Percentiles rank a stretch among this genome's conserved stretches.
phyloP scores from a whole-genome alignment of 2,329 filamentous ascomycete genomes.

The Sordariomycetes sp. region DNA sequence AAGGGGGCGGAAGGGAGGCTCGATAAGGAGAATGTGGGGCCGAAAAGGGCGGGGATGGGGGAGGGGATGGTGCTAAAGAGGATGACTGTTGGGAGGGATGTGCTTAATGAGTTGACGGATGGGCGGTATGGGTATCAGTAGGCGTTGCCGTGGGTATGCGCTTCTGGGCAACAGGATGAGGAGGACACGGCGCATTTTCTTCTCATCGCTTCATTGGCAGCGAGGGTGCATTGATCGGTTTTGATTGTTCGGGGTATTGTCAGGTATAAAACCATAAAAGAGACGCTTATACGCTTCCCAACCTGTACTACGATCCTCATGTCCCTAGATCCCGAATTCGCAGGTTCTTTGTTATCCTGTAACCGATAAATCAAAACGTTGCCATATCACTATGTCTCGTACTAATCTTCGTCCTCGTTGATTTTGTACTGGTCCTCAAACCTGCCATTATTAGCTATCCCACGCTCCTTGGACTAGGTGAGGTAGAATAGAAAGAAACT shows the following conservation, averaged over 20 bases:
- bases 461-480: neutral
- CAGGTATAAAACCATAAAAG: neutral
- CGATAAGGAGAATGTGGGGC: constrained; percentile 34
- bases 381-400: too few relatives aligned
- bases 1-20: neutral
- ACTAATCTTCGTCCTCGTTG: too few relatives aligned
- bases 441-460: constrained; percentile 9
- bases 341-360: too few relatives aligned
- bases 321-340: neutral
- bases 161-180: constrained; percentile 4
- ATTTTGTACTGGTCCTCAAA: constrained; percentile 18
- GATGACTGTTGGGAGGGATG: constrained; percentile 58
- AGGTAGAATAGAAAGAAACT: constrained; percentile 5
- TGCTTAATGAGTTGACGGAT: constrained; percentile 57
- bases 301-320: neutral
- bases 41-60: constrained; percentile 44
- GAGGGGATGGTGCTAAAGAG: constrained; percentile 50
- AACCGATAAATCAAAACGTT: too few relatives aligned
- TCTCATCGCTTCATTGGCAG: neutral
- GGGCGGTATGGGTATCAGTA: constrained; percentile 17
- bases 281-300: neutral
- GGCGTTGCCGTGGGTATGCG: neutral
- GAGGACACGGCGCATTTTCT: neutral
- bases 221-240: neutral
- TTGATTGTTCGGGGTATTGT: neutral